phyloP scores from a whole-genome alignment of 2,329 filamentous ascomycete species.

The Aspergillus thermomutatus region DNA sequence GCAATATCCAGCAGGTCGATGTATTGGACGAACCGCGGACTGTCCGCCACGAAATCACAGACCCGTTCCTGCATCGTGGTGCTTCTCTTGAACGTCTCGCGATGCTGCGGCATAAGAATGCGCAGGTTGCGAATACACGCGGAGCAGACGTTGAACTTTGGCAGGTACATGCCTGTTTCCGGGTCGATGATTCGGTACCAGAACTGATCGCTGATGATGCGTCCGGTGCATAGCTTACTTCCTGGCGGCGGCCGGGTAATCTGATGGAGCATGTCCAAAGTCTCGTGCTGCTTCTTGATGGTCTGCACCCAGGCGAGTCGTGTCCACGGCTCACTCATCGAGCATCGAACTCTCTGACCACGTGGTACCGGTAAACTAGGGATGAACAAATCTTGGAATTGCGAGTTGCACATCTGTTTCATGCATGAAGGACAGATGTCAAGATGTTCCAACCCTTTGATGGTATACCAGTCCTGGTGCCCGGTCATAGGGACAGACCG shows the following conservation, averaged over 20 bases:
- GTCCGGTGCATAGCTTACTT: constrained; percentile 57
- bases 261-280: constrained; percentile 66
- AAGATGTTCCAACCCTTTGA: constrained; percentile 67
- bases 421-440: constrained; percentile 83
- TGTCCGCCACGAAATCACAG: constrained; percentile 68
- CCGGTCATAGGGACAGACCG: constrained; percentile 60
- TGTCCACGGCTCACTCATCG: constrained; percentile 79
- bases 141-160: constrained; percentile 71
- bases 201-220: constrained; percentile 53
- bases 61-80: constrained; percentile 49
- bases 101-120: constrained; percentile 68
- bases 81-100: constrained; percentile 58
- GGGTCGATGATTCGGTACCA: constrained; percentile 78
- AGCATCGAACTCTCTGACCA: constrained; percentile 64
- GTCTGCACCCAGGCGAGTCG: constrained; percentile 80
- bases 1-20: constrained; percentile 55
- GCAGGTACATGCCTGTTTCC: constrained; percentile 59
- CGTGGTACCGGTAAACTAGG: constrained; percentile 57
- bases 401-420: constrained; percentile 64
- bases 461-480: constrained; percentile 75
- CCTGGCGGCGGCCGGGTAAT: constrained; percentile 62
- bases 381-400: constrained; percentile 66
- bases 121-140: constrained; percentile 71
- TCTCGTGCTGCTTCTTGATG: constrained; percentile 63
- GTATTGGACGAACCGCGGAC: constrained; percentile 55